A percentile compares a stretch with the other conserved stretches of the same genome.
phyloP scores from a whole-genome alignment of 1,284 basidiomycete genomes.

The Quambalaria eucalypti region DNA sequence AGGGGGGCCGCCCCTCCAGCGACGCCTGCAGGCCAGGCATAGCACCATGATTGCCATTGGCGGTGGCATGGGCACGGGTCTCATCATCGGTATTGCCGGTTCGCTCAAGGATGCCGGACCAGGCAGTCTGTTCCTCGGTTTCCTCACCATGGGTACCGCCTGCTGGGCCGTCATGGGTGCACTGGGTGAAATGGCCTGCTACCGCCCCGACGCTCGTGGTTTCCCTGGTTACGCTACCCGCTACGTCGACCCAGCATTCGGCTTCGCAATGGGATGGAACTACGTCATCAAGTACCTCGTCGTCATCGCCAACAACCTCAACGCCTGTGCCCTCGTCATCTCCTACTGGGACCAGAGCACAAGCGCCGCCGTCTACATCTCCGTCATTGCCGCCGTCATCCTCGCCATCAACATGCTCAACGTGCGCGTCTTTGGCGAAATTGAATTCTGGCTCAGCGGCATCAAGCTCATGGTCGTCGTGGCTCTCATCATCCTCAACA shows the following conservation, averaged over 20 bases:
- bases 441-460: constrained; percentile 52
- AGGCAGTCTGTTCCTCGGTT: constrained; percentile 50
- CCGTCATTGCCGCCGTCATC: constrained; percentile 15
- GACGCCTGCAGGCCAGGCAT: too few relatives aligned
- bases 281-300: constrained; percentile 19
- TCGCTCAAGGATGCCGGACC: constrained; percentile 50
- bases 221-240: constrained; percentile 49
- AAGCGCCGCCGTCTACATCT: constrained; percentile 25
- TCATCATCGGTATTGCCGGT: constrained; percentile 60
- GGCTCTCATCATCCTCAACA: constrained; percentile 11
- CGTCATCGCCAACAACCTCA: constrained; percentile 49
- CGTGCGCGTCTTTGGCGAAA: constrained; percentile 58
- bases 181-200: constrained; percentile 50
- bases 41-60: constrained; percentile 36
- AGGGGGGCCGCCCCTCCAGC: too few relatives aligned
- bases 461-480: constrained; percentile 14
- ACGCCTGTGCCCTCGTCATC: constrained; percentile 42
- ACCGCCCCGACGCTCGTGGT: constrained; percentile 49
- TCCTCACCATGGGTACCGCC: constrained; percentile 33
- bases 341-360: constrained; percentile 23
- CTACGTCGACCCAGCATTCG: constrained; percentile 50
- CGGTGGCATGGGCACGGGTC: constrained; percentile 53
- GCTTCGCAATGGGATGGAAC: constrained; percentile 33
- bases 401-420: constrained; percentile 47
- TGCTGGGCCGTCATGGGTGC: constrained; percentile 30